Evolutionary conservation across 2,329 filamentous ascomycete genomes (phyloP), one percentile per base, ranked within the genome.

Genomic region (Calonectria pteridis): DNA sequence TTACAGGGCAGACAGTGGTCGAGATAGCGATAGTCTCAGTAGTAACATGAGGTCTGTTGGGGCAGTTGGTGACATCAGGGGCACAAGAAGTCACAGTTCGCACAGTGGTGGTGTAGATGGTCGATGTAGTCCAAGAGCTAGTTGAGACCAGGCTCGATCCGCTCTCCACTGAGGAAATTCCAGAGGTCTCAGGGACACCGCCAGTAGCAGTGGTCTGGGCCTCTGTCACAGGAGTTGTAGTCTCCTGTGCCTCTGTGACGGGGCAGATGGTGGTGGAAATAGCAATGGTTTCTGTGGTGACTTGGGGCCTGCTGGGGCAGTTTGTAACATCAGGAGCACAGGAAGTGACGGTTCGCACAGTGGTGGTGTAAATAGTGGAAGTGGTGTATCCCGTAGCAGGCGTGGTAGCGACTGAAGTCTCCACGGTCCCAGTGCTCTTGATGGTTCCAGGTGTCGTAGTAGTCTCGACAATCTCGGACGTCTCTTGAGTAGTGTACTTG

Each of bases 11-110:
- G 55, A 62, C 35, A 18, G 55, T 62, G 7, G 55, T 62, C 2
- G 55, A 62, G 14, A 62, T 62, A 26, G 55, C 55, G 16, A 62
- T 62, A 2, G 55, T 62, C 55, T 62, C 55, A 13, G 55, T 62
- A 14, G 55, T 62, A 9, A 62, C 55, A 4, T 62, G 55, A 28
- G 55, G 55, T 13, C 55, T 40, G 35, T 62, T 62, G 16, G 55
- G 55, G 35, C 55, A 62, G 55, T 62, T 62, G 10, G 55, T 62
- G 6, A 62, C 55, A 10, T 62, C 55, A 14, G 55, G 55, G 14
- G 55, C 55, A 23, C 55, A 62, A 18, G 55, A 62, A 28, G 55
- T 62, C 23, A 62, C 35, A 11, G 55, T 62, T 40, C 55, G 55
- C 23, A 62, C 55, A 28, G 33, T 20, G 0, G 55, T 62, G 1